Evolutionary conservation across 495 filamentous ascomycete genomes (phyloP).

Genomic region (Neurospora tetrasperma): DNA sequence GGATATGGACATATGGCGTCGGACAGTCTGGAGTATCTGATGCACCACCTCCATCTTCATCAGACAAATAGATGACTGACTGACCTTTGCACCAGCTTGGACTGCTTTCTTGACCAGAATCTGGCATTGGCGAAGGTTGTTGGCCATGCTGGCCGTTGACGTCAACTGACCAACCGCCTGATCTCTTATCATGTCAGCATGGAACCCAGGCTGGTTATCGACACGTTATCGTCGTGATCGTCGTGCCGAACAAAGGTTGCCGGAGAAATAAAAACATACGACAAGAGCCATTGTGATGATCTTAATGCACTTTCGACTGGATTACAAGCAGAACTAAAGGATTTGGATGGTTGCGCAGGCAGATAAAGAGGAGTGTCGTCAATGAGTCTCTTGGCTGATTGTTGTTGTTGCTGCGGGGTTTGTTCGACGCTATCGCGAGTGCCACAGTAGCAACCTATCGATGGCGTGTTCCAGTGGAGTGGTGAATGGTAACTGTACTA

Average conservation of each 20-base stretch:
- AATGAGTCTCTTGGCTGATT: not conserved
- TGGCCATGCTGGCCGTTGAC: constrained; percentile 64
- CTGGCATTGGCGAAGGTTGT: constrained; percentile 71
- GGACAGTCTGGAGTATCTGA: no score
- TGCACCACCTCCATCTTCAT: not conserved
- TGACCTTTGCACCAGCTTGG: constrained; percentile 64
- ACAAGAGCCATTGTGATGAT: not conserved
- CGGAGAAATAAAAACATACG: not conserved
- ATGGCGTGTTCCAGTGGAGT: not conserved
- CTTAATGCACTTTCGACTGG: not conserved
- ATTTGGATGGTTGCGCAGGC: not conserved
- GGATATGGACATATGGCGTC: not conserved
- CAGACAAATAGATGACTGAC: not conserved
- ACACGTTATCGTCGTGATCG: not conserved
- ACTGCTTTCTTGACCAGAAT: constrained; percentile 61
- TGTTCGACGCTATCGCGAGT: not conserved
- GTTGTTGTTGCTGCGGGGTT: not conserved
- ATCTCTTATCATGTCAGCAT: not conserved
- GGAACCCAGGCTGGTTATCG: not conserved
- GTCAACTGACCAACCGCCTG: constrained; percentile 85
- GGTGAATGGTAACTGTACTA: not conserved
- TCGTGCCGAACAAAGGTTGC: not conserved
- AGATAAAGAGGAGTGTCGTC: not conserved
- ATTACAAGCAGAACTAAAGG: not conserved
- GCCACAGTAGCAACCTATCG: not conserved